Conservation (phyloP, 495 filamentous ascomycete genomes). For the Lepidopterella palustris region DNA sequence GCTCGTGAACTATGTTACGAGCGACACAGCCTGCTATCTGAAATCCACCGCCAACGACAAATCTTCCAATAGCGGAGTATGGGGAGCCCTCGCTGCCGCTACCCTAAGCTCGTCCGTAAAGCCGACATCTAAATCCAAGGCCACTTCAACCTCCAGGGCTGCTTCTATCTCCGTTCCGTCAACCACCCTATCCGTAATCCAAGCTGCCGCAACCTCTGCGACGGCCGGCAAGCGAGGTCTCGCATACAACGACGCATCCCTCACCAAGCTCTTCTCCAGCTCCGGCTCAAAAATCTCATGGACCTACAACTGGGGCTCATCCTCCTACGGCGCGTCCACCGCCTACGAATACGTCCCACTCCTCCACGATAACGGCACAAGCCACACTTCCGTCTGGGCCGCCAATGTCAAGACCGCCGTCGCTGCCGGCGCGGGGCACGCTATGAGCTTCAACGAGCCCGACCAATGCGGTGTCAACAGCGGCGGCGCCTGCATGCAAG, state of each 20-base stretch:
- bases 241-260: neutral
- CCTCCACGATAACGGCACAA: conserved; percentile 56
- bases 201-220: neutral
- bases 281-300: conserved; percentile 46
- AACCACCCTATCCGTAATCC: neutral
- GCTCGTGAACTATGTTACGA: neutral
- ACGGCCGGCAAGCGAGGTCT: neutral
- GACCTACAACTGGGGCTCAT: conserved; percentile 68
- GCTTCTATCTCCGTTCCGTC: neutral
- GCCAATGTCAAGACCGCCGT: conserved; percentile 49
- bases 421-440: conserved; percentile 49
- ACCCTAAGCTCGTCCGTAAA: neutral
- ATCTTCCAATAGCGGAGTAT: neutral
- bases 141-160: neutral
- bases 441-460: conserved; percentile 84
- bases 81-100: neutral
- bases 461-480: conserved; percentile 50
- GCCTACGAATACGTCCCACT: conserved; percentile 71
- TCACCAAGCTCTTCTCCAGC: conserved; percentile 9
- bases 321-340: conserved; percentile 30
- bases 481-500: conserved; percentile 48
- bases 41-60: neutral
- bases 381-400: conserved; percentile 48
- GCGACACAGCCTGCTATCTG: neutral
- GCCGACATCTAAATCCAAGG: neutral